Evolutionary conservation across 495 filamentous ascomycete genomes (phyloP), one percentile per base, ranked within the genome.

Genomic region (Mytilinidion resinicola): DNA sequence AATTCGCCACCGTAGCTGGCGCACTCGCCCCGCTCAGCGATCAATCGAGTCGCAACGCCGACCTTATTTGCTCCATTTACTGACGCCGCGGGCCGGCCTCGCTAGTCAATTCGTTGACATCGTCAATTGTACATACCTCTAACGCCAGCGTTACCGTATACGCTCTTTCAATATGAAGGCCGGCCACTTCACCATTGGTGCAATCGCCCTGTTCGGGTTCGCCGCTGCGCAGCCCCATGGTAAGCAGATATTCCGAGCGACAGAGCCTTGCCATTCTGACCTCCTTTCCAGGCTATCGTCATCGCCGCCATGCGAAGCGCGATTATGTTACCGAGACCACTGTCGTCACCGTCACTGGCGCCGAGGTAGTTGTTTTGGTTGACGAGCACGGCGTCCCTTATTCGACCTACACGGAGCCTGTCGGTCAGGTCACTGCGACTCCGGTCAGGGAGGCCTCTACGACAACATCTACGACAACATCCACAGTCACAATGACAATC

Each of bases 311-410:
- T 38, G 57, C 44, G 9, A 71, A 71, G 62, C 63, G 72, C 58
- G 67, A 60, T 34, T 55, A 72, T 35, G 67, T 69, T 33, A 73
- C 68, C 15, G 74, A 77, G 44, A 76, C 67, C 42, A 70, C 60
- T 46, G 56, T 65, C 15, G 69, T 66, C 20, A 66, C 75, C 67
- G 49, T 60, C 10, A 67, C 62, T 19, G 53, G 57, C 9, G 52
- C 65, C 15, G 73, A 82, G 49, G 80, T 86, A 15, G 73, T 86
- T 30, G 80, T 88, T 60, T 86, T 78, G 65, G 80, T 89, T 30
- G 79, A 92, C 66, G 73, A 82, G 50, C 57, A 81, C 53, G 85
- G 86, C 53, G 74, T 76, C 0, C 56, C 87, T 34, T 72, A 68
- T 20, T 70, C 58, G n/a, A 68, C 69, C 15, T 57, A 50, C 52